Evolutionary conservation across 2,329 filamentous ascomycete genomes (phyloP), one percentile per base, ranked within the genome.

Genomic region (Arthrobotrys conoides): DNA sequence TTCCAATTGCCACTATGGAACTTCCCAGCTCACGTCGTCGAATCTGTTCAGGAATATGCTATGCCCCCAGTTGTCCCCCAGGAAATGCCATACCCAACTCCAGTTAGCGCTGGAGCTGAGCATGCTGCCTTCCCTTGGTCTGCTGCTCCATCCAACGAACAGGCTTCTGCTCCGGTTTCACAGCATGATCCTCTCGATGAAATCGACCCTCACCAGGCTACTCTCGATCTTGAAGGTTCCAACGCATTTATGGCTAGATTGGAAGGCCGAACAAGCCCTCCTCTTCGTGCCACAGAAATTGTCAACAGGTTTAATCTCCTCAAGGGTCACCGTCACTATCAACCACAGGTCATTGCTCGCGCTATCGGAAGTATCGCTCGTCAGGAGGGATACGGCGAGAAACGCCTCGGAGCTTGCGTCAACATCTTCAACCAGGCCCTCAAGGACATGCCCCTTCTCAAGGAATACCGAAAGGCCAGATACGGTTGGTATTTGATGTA

Each of bases 401-500:
- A 78, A 46, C 75, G 75, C 46, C 75, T 78, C n/a, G 38, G 46
- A 18, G 75, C 75, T 57, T 78, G 75, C 55, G 46, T 78, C 63
- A 78, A 78, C 75, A 92, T 99, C 65, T 88, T 97, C 36, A 90
- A 89, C 81, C 96, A 97, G 90, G 96, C 96, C 12, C 92, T 93
- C 82, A 89, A 91, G 72, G 96, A 99, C 84, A 90, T 98, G 76
- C 96, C 96, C 59, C 89, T 95, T 38, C 88, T 95, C 79, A 88
- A 91, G 49, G 92, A 97, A 84, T 97, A 96, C 84, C 89, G 92
- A 22, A 90, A 93, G 80, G 94, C 98, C 36, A 91, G 94, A 79
- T 97, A 97, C 83, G 96, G 96, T 63, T 99, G 96, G 96, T 93
- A 94, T 49, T 94, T 93, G 1, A 98, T 80, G 71, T 88, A 98